Base-by-base conservation (phyloP, 495 filamentous ascomycete genomes). In the Aspergillus homomorphus region DNA sequence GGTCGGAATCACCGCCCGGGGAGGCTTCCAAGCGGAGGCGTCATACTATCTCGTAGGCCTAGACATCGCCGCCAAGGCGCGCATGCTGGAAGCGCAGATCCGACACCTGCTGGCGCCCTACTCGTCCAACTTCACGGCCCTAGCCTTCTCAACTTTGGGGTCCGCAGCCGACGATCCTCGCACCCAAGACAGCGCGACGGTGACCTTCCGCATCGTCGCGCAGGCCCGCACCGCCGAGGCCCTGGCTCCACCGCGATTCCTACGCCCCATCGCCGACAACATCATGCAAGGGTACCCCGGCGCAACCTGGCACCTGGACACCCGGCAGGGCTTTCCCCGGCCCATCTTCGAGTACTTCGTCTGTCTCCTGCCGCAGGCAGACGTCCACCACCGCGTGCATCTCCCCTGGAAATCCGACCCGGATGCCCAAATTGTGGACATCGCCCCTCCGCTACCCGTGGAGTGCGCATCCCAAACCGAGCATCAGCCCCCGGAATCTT, bases 1-100 rank as follows among this genome's bases (percentile, higher is more conserved):
- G 62, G 70, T 80, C 14, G 80, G 73, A n/a, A 73, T 82, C 48
- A 77, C 74, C 18, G 75, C 78, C 14, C 68, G 68, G 15, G 75
- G 72, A 18, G 76, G 75, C 6, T 81, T 72, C 62, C 77, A 82
- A 57, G 70, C 71, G 22, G 75, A 83, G 60, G 59, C 66, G 10
- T 57, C 65, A 16, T 59, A 68, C 57, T 76, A 66, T 60, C 61
- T 71, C 22, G 69, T 69, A 20, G 72, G 78, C 0, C 65, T 77
- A 19, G 77, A 73, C 52, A 71, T 72, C 38, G 67, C 66, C 23
- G 65, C 67, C 21, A 81, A 80, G 54, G 73, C 66, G 3, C 66
- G 71, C 48, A 68, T 68, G 69, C 68, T 72, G 1, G 73, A 80
- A 53, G 60, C 62, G 12, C 78, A 81, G 46, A 58, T 67, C 49